phyloP scores from a whole-genome alignment of 2,329 filamentous ascomycete genomes.

The Colletotrichum euphorbiae region DNA sequence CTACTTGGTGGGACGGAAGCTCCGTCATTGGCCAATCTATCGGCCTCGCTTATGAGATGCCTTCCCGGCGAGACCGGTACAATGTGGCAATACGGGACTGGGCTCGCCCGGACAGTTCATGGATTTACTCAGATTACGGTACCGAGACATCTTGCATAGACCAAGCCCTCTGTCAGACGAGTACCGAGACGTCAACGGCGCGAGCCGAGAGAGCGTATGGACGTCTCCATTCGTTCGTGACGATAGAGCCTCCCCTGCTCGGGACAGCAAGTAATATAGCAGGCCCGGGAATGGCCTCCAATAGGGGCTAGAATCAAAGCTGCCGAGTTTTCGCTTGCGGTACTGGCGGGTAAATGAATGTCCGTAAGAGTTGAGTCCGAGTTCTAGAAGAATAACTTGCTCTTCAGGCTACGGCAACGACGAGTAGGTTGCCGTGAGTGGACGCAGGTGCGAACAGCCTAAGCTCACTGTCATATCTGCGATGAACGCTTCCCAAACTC shows the following conservation, averaged over 20 bases:
- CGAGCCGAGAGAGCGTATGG: slow-evolving; percentile 2
- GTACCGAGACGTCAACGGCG: neutral
- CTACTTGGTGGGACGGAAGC: neutral
- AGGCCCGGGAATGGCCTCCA: neutral
- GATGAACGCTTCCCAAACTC: neutral
- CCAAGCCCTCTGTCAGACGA: neutral
- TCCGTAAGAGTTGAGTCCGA: neutral
- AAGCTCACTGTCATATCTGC: neutral
- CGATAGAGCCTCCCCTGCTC: slow-evolving; percentile 4
- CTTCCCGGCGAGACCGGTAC: neutral
- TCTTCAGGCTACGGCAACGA: neutral
- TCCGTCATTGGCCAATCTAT: neutral
- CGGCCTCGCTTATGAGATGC: neutral
- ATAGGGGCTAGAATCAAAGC: neutral
- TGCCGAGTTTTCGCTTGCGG: neutral
- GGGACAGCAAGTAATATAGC: slow-evolving; percentile 22
- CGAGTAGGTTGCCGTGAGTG: neutral
- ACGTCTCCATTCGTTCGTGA: neutral
- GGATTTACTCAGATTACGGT: neutral
- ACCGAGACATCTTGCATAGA: neutral
- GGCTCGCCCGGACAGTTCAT: neutral
- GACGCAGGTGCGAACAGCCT: neutral
- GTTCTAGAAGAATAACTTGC: too few species aligned
- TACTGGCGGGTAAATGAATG: neutral
- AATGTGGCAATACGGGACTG: neutral